phyloP scores from a whole-genome alignment of 2,329 filamentous ascomycete species.

The Xylaria sp. region DNA sequence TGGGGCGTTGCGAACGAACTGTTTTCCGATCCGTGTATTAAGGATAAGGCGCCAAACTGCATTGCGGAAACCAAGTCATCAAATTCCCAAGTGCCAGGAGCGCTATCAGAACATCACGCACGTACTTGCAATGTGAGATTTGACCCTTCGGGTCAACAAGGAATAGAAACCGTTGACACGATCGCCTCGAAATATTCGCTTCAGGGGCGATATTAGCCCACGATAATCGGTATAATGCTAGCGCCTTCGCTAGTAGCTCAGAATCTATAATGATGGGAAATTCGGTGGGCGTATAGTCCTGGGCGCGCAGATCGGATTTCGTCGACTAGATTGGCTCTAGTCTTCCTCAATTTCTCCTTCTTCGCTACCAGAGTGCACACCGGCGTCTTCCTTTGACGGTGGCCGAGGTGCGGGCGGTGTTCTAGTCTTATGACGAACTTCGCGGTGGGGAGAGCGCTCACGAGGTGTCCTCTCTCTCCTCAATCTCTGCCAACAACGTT shows the following conservation, averaged over 20 bases:
- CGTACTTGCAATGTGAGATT: constrained; percentile 42
- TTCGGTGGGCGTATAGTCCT: constrained; percentile 23
- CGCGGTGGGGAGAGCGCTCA: constrained; percentile 71
- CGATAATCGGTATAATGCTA: neutral
- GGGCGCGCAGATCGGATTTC: constrained; percentile 27
- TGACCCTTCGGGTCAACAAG: constrained; percentile 5
- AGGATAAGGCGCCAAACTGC: constrained; percentile 38
- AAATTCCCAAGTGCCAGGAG: constrained; percentile 41
- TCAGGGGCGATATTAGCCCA: constrained; percentile 1
- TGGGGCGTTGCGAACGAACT: constrained; percentile 7
- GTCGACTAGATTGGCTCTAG: constrained; percentile 49
- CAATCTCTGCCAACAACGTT: constrained; percentile 60
- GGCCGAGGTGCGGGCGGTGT: constrained; percentile 59
- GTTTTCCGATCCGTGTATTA: constrained; percentile 11
- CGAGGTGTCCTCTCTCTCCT: constrained; percentile 68
- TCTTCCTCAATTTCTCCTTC: constrained; percentile 98
- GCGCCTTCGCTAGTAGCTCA: constrained; percentile 8
- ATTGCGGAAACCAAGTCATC: constrained; percentile 45
- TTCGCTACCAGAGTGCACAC: constrained; percentile 87
- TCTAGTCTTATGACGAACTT: constrained; percentile 67
- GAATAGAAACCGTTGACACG: constrained; percentile 8
- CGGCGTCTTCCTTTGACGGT: constrained; percentile 64
- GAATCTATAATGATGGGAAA: constrained; percentile 22
- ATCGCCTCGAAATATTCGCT: constrained; percentile 15
- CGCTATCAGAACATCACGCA: constrained; percentile 44